Evolutionary conservation across 805 yeast genomes (phyloP).

Genomic region (Metschnikowia corniflorae): DNA sequence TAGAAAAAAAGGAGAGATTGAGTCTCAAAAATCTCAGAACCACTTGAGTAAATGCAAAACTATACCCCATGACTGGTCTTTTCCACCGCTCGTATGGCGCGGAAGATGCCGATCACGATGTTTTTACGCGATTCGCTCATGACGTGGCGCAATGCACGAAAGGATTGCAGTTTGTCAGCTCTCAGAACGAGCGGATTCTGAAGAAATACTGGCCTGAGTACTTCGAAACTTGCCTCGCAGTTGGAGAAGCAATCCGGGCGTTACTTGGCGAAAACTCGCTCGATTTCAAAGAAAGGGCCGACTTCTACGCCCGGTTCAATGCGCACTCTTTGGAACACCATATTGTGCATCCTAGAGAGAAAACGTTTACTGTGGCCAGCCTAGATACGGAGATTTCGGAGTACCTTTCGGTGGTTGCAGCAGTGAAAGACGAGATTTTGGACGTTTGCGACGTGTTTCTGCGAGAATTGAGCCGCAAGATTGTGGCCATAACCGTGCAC

Average conservation of each 20-base stretch:
- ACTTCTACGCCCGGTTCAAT: slow-evolving; percentile 31
- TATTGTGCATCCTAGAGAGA: slow-evolving; percentile 37
- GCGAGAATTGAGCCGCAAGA: slow-evolving; percentile 29
- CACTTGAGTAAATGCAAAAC: too few relatives aligned
- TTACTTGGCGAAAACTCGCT: slow-evolving; percentile 36
- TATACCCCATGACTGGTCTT: too few relatives aligned
- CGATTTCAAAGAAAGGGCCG: slow-evolving; percentile 32
- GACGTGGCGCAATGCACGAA: slow-evolving; percentile 44
- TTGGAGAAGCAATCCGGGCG: slow-evolving; percentile 26
- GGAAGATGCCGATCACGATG: slow-evolving; percentile 9
- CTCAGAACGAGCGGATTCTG: slow-evolving; percentile 25
- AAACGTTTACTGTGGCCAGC: slow-evolving; percentile 17
- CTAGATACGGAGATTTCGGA: slow-evolving; percentile 22
- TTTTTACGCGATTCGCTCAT: slow-evolving; percentile 20
- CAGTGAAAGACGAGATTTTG: slow-evolving; percentile 12
- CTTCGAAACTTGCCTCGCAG: slow-evolving; percentile 32
- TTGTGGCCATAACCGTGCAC: slow-evolving; percentile 38
- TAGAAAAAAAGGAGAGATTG: too few relatives aligned
- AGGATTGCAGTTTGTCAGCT: slow-evolving; percentile 40
- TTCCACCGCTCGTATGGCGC: slow-evolving; percentile 1
- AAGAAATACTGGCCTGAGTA: slow-evolving; percentile 26
- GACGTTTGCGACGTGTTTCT: slow-evolving; percentile 25
- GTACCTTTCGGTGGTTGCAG: slow-evolving; percentile 22
- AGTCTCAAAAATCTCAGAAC: too few relatives aligned
- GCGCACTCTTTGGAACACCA: slow-evolving; percentile 21